Conservation (phyloP, 495 filamentous ascomycete genomes). For the Sporormia fimetaria region DNA sequence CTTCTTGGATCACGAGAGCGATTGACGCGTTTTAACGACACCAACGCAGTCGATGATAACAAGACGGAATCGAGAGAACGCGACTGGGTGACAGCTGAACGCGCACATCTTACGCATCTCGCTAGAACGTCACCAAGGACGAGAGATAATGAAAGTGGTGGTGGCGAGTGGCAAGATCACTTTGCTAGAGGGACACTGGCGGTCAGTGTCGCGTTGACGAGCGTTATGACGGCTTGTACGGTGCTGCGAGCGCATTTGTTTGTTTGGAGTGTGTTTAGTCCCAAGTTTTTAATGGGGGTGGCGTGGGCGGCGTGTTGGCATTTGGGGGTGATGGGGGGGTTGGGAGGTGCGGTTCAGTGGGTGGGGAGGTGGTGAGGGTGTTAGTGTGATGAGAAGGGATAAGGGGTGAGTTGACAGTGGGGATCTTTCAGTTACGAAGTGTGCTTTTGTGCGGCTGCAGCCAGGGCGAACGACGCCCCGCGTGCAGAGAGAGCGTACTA, state of each 20-base stretch:
- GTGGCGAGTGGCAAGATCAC: conserved; percentile 32
- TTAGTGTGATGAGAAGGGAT: too few species aligned
- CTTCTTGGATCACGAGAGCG: conserved; percentile 34
- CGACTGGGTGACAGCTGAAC: conserved; percentile 12
- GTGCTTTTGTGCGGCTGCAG: too few species aligned
- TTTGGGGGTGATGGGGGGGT: conserved; percentile 52
- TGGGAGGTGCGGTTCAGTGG: conserved; percentile 44
- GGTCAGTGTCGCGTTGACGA: conserved; percentile 44
- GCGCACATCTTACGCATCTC: conserved; percentile 4
- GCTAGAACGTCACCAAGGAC: conserved; percentile 1
- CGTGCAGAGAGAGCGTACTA: too few species aligned
- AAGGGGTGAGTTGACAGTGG: too few species aligned
- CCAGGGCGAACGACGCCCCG: too few species aligned
- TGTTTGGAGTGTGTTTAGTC: conserved; percentile 97
- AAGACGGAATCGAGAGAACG: background rate
- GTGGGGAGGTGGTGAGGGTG: conserved; percentile 9
- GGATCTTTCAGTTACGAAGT: too few species aligned
- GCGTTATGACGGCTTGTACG: conserved; percentile 84
- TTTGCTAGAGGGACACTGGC: conserved; percentile 56
- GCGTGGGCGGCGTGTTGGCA: conserved; percentile 81
- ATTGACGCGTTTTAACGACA: background rate
- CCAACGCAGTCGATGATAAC: conserved; percentile 3
- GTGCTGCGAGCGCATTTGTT: conserved; percentile 80
- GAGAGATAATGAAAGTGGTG: background rate
- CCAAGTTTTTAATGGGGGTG: conserved; percentile 86